Evolutionary conservation across 345 rosid genomes (phyloP).

Genomic region (Salix purpurea): DNA sequence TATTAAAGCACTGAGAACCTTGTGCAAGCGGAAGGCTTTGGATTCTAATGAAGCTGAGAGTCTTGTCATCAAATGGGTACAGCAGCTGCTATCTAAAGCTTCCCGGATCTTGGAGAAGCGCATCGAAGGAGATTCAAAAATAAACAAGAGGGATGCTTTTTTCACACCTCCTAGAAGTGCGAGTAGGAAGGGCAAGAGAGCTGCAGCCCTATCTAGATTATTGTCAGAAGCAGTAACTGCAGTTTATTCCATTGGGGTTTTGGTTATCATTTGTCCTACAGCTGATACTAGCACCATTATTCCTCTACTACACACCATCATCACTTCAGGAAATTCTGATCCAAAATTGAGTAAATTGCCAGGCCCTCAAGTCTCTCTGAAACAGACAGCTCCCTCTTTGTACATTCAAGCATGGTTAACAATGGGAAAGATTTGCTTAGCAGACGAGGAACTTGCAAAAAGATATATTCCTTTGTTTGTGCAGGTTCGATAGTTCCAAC

Average conservation of each 20-base stretch:
- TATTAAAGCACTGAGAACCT: slow-evolving; percentile 78
- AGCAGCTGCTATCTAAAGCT: slow-evolving; percentile 62
- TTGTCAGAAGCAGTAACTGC: slow-evolving; percentile 61
- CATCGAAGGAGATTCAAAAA: slow-evolving; percentile 36
- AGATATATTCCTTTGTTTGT: slow-evolving; percentile 82
- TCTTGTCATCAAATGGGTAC: slow-evolving; percentile 68
- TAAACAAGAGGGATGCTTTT: slow-evolving; percentile 37
- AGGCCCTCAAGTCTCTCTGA: slow-evolving; percentile 47
- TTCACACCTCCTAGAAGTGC: slow-evolving; percentile 62
- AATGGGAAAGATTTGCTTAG: slow-evolving; percentile 89
- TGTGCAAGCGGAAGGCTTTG: slow-evolving; percentile 67
- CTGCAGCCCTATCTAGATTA: slow-evolving; percentile 28
- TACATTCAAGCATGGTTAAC: slow-evolving; percentile 86
- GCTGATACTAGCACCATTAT: slow-evolving; percentile 58
- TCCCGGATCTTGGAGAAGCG: slow-evolving; percentile 54
- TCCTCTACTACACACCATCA: slow-evolving; percentile 66
- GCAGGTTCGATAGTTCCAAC: slow-evolving; percentile 47
- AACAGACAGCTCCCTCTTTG: slow-evolving; percentile 60
- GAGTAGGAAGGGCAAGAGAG: slow-evolving; percentile 47
- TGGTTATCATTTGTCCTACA: slow-evolving; percentile 66
- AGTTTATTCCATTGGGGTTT: slow-evolving; percentile 69
- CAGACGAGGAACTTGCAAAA: slow-evolving; percentile 84
- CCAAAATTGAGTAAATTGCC: slow-evolving; percentile 59
- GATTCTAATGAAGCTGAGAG: slow-evolving; percentile 55
- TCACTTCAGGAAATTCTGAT: slow-evolving; percentile 68